Base-by-base conservation (phyloP, 2,329 filamentous ascomycete genomes). In the Colletotrichum gigasporum region DNA sequence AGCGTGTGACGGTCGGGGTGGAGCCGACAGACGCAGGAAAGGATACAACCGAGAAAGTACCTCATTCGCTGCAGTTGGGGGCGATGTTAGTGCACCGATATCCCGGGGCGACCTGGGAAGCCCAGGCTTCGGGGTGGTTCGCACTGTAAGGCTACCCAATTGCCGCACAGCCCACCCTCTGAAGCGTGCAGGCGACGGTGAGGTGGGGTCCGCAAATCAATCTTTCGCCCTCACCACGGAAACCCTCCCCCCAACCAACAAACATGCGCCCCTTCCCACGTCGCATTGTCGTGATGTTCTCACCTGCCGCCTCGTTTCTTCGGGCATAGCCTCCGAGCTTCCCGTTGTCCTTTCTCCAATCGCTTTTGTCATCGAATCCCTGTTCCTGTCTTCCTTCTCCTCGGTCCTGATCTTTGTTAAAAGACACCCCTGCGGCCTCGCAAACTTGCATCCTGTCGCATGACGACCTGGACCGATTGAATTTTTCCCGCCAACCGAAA, bases 91-190 rank as follows among this genome's bases (percentile, higher is more conserved):
- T 28, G 28, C 56, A 26, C 12, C 28, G 22, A 39, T 16, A 12
- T 14, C 41, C 30, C 20, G 48, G 39, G 41, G 26, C 45, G 35
- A 12, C 34, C 39, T 28, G 32, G 18, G 8, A 24, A 39, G 39
- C 26, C 45, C 37, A 34, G 44, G 22, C 18, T 30, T 22, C 14
- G 20, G 39, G 52, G 20, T 48, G 51, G 58, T 41, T 65, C 63
- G 63, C 63, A 65, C 63, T 65, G 63, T 65, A 52, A 52, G 45
- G 58, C 63, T 63, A 62, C 48, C 42, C 50, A 18, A 37, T 11
- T 28, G 22, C 20, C 35, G 48, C 48, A 64, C 56, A 48, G 41
- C 44, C 34, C 39, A 26, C 56, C 30, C 41, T 22, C 11, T 30
- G 48, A 26, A 64, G 42, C 18, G 34, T 64, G 26, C 61, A 53